Conservation (phyloP, 73 alveolate genomes). For the Paramecium sonneborni region DNA sequence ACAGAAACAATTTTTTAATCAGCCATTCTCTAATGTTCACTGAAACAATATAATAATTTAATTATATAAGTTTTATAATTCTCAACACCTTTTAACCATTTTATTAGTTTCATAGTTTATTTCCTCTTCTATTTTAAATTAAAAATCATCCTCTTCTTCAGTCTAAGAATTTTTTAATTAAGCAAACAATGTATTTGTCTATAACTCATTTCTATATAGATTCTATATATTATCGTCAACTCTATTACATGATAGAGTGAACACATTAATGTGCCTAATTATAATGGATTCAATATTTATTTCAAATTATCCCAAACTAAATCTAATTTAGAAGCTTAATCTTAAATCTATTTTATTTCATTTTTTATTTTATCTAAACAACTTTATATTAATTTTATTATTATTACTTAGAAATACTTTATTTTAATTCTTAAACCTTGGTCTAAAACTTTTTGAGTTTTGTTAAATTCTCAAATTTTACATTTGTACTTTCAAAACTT, state of each 20-base stretch:
- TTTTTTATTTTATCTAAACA: constrained; percentile 10
- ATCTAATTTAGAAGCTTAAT: constrained; percentile 32
- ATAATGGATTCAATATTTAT: background rate
- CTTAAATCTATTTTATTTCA: background rate
- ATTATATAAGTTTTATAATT: background rate
- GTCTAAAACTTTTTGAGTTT: constrained; percentile 20
- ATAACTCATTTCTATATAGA: background rate
- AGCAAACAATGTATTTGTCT: background rate
- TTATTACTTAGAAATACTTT: background rate
- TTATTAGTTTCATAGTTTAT: background rate
- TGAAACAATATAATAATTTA: background rate
- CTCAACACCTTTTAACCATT: constrained; percentile 37
- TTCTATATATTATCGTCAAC: background rate
- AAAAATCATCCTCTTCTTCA: constrained; percentile 4
- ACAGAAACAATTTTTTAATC: background rate
- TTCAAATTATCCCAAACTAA: constrained; percentile 18
- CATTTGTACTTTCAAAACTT: background rate
- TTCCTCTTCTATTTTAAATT: background rate
- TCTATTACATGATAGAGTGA: background rate
- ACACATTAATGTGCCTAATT: constrained; percentile 35
- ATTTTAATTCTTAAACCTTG: constrained; percentile 13
- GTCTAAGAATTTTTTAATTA: background rate
- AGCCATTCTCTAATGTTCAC: background rate
- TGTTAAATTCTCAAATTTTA: background rate
- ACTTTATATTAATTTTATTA: background rate